Conservation (phyloP, 345 rosid genomes). For the Cardamine chenopodiifolia region DNA sequence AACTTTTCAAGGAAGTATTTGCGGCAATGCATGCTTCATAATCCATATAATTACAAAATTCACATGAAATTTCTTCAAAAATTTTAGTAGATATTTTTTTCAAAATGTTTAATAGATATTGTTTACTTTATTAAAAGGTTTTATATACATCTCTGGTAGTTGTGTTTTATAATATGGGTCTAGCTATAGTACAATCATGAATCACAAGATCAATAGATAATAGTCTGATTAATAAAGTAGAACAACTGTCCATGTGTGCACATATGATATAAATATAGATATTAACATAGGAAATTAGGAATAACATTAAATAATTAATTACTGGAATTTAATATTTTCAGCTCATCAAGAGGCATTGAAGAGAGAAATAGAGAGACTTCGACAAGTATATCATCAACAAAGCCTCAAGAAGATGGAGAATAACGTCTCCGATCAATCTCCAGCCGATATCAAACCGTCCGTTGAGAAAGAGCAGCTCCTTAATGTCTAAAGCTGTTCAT, state of each 20-base stretch:
- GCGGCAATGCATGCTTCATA: constrained; percentile 28
- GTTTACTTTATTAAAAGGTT: not conserved
- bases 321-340: constrained; percentile 36
- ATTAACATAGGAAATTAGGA: not conserved
- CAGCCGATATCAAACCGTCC: constrained; percentile 43
- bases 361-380: constrained; percentile 88
- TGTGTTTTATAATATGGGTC: not conserved
- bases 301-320: no score
- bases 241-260: constrained; percentile 44
- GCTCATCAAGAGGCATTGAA: constrained; percentile 90
- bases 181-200: constrained; percentile 8
- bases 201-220: constrained; percentile 18
- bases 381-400: constrained; percentile 75
- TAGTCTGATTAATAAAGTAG: constrained; percentile 9
- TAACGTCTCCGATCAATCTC: constrained; percentile 40
- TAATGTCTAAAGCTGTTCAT: constrained; percentile 33
- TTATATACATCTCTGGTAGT: constrained; percentile 2
- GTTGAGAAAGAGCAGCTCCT: constrained; percentile 43
- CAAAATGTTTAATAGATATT: not conserved
- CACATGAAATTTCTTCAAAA: not conserved
- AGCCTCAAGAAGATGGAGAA: constrained; percentile 57
- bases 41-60: not conserved
- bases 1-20: constrained; percentile 22
- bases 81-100: not conserved
- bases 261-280: constrained; percentile 16